Base-by-base conservation (phyloP, 78 protist genomes). In the Guillardia theta region DNA sequence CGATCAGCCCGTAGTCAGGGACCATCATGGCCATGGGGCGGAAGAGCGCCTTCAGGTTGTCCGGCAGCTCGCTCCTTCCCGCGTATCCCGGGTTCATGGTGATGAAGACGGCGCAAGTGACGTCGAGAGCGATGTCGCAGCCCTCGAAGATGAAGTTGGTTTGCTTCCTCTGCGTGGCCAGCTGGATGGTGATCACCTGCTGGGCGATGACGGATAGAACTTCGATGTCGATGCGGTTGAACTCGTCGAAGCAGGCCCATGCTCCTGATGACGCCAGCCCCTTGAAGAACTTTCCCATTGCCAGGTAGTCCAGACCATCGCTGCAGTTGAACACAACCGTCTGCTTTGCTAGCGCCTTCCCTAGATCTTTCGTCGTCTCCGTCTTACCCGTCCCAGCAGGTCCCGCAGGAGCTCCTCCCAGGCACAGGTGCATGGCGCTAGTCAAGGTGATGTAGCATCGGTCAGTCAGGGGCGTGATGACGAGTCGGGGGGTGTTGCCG, bases 331-430 rank as follows among this genome's bases (percentile, higher is more conserved):
- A 95, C n/a, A 97, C 98, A 18, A 96, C 97, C 48, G 97, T 95
- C 80, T 96, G 95, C 78, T 93, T 95, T 27, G 97, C 97, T 9
- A 97, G 88, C 15, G 97, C 97, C 78, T 96, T 96, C 64, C 96
- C 95, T 62, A 98, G 92, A 54, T 97, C 98, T 88, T 94, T 95
- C 48, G 80, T 39, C 50, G 95, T 94, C 92, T 94, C 98, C 2
- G 97, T 97, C 94, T 96, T 96, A 19, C 97, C 97, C 5, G 98
- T 97, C 10, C 98, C 99, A 19, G 98, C 98, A 0, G 98, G 98
- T 0, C 98, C 98, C 39, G 94, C 96, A 5, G 98, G 98, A 0
- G 97, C 97, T 33, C 98, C 98, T 18, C 98, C 98, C n/a, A 95
- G 94, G 48, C 96, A 19, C 6, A 96, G 39, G 92, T 96, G 97